These are phyloP conservation scores for Aureobasidium sp. DNA, from an alignment of 2,329 filamentous ascomycete species.

Conservation along the genomic window DNA sequence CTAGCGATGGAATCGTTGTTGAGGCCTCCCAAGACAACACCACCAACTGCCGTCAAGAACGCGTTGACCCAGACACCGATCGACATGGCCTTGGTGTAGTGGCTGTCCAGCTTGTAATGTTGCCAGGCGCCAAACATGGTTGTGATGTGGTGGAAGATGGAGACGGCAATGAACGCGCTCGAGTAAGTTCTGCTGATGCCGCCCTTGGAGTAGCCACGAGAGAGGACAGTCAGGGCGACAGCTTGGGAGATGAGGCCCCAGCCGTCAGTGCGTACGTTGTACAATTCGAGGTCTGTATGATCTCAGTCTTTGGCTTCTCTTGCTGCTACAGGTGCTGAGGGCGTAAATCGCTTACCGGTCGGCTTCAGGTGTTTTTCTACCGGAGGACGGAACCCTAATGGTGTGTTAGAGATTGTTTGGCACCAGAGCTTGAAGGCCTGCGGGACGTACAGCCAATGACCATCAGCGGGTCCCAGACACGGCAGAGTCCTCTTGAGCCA, in stretches of 20 bases:
- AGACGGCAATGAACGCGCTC: constrained; percentile 26
- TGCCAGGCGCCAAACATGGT: constrained; percentile 29
- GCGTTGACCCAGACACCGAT: constrained; percentile 14
- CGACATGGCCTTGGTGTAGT: constrained; percentile 24
- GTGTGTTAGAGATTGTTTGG: neutral
- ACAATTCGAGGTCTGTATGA: constrained; percentile 30
- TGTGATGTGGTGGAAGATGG: constrained; percentile 30
- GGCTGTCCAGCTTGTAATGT: constrained; percentile 27
- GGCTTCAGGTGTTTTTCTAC: constrained; percentile 21
- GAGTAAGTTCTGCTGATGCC: constrained; percentile 28
- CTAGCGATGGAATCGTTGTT: neutral
- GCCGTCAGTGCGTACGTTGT: constrained; percentile 32
- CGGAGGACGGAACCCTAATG: constrained; percentile 27
- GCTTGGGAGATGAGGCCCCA: constrained; percentile 29
- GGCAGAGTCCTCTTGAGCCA: constrained; percentile 26
- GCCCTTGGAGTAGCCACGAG: constrained; percentile 27
- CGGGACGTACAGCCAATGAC: constrained; percentile 25
- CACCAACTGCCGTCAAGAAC: constrained; percentile 4
- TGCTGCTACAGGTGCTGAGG: neutral
- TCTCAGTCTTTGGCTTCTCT: neutral
- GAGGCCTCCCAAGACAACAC: neutral
- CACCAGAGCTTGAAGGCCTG: neutral
- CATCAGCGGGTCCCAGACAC: constrained; percentile 28
- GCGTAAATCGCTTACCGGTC: constrained; percentile 19
- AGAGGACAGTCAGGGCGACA: constrained; percentile 26